Conservation (phyloP, 202 grass and related monocot species). For the Tripidium arundinaceum region DNA sequence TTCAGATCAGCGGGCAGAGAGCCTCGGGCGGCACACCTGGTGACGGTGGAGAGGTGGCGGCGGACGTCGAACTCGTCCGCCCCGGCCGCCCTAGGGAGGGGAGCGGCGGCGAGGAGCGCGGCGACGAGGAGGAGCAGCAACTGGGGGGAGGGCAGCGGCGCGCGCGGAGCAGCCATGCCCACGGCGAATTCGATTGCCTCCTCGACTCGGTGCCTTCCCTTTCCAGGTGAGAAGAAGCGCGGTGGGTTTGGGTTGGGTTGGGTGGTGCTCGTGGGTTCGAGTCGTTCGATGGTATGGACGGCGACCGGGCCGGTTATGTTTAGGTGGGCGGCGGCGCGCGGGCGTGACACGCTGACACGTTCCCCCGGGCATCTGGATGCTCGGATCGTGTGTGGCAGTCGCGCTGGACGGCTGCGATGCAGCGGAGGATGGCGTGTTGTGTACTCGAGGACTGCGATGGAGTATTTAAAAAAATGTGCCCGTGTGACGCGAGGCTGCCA, state of each 20-base stretch:
- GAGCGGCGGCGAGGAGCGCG: constrained; percentile 27
- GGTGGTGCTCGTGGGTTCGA: not conserved
- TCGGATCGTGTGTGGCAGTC: not conserved
- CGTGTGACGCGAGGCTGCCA: not conserved
- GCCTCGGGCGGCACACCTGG: constrained; percentile 41
- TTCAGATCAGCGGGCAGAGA: constrained; percentile 16
- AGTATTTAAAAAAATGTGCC: constrained; percentile 4
- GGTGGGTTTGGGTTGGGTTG: not conserved
- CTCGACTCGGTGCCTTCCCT: not conserved
- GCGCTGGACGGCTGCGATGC: constrained; percentile 20
- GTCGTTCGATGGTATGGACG: not conserved
- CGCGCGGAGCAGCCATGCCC: constrained; percentile 35
- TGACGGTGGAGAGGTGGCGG: constrained; percentile 93
- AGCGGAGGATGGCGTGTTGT: not conserved
- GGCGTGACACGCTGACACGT: not conserved
- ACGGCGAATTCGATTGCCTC: constrained; percentile 21
- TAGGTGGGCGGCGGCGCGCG: not conserved
- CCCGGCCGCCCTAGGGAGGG: constrained; percentile 7
- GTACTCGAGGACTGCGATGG: no score
- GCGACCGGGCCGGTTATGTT: not conserved
- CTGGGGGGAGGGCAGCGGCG: not conserved
- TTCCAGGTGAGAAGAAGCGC: not conserved
- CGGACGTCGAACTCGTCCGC: constrained; percentile 66
- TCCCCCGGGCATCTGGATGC: not conserved
- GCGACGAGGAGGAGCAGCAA: constrained; percentile 31